phyloP scores from a whole-genome alignment of 2,329 filamentous ascomycete species.

The Trichoderma aggressivum region DNA sequence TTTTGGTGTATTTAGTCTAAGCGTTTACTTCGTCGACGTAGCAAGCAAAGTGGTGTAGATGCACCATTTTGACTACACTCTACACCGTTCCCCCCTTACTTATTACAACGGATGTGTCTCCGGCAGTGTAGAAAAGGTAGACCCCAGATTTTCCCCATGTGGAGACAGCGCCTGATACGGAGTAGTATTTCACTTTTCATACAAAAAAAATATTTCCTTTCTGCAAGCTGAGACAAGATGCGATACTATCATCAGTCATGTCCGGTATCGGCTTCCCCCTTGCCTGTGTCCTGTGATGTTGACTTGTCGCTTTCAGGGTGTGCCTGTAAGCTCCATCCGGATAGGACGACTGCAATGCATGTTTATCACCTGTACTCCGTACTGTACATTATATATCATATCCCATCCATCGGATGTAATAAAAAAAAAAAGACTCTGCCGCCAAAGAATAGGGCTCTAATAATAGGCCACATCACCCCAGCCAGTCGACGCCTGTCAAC shows the following conservation, averaged over 20 bases:
- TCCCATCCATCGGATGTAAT: not conserved
- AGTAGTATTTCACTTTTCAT: not conserved
- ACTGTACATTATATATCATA: not conserved
- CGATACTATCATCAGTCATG: not conserved
- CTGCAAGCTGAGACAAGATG: not conserved
- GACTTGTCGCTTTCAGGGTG: not conserved
- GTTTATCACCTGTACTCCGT: not conserved
- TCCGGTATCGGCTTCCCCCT: not conserved
- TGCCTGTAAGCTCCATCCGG: not conserved
- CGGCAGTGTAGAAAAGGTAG: accelerated
- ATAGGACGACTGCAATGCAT: not conserved
- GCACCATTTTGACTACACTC: too few species aligned
- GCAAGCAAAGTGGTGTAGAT: too few species aligned
- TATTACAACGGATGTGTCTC: too few species aligned
- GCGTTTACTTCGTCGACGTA: too few species aligned
- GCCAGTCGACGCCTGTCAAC: not conserved
- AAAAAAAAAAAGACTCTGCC: not conserved
- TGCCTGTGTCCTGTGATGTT: not conserved
- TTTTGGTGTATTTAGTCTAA: too few species aligned
- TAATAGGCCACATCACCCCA: not conserved
- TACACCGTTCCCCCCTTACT: too few species aligned
- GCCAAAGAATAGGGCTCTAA: not conserved
- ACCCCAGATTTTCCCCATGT: too few species aligned
- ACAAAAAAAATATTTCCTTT: not conserved
- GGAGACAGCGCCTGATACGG: not conserved